These are phyloP conservation scores for Metschnikowia koreensis DNA, from an alignment of 805 yeast genomes.

Conservation along the genomic window DNA sequence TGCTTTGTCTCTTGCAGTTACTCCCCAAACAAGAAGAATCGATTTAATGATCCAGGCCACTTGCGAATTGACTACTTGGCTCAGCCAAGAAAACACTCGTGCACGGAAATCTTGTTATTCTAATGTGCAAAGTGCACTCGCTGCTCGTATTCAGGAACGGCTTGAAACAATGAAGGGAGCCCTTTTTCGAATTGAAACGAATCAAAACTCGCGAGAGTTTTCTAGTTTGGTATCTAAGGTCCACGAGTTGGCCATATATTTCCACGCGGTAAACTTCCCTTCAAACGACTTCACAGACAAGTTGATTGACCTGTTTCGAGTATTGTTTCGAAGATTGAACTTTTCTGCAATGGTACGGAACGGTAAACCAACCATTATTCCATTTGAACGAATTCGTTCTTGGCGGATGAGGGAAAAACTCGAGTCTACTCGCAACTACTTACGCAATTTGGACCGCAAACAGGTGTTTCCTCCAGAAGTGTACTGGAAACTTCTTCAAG, in stretches of 20 bases:
- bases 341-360: neutral
- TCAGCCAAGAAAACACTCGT: neutral
- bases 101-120: neutral
- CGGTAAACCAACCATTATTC: neutral
- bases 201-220: neutral
- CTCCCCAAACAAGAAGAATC: neutral
- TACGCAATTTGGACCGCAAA: neutral
- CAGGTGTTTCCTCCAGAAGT: neutral
- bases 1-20: neutral
- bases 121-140: conserved; percentile 4
- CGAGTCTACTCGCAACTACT: neutral
- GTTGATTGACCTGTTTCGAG: neutral
- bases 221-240: neutral
- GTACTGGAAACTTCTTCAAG: conserved; percentile 7
- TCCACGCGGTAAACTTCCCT: conserved; percentile 1
- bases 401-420: neutral
- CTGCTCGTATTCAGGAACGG: conserved; percentile 1
- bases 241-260: neutral
- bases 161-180: neutral
- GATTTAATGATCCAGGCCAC: neutral
- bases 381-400: neutral
- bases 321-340: neutral
- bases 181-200: neutral
- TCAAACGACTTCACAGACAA: neutral
- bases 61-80: conserved; percentile 1